Percentiles rank a stretch among this genome's conserved stretches.
Conservation (phyloP, 2,329 filamentous ascomycete species). For the Alternaria longipes region DNA sequence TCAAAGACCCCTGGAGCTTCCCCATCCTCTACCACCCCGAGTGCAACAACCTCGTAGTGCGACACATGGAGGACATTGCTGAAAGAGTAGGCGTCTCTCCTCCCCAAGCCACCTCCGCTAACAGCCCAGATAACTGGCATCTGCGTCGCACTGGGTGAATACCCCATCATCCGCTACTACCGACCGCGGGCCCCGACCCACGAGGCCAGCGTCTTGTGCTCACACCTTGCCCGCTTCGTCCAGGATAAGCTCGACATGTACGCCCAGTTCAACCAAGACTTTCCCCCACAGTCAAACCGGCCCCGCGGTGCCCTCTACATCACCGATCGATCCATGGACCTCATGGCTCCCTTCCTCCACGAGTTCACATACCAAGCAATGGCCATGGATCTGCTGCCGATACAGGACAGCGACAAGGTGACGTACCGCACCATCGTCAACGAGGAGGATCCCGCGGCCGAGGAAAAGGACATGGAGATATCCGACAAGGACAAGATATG, state of each 20-base stretch:
- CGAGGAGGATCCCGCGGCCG: constrained; percentile 72
- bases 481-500: constrained; percentile 91
- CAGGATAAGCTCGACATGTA: constrained; percentile 92
- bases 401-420: constrained; percentile 88
- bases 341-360: constrained; percentile 86
- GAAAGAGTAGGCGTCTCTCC: constrained; percentile 73
- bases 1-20: constrained; percentile 95
- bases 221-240: constrained; percentile 87
- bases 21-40: constrained; percentile 88
- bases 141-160: constrained; percentile 92
- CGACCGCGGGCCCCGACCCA: constrained; percentile 77
- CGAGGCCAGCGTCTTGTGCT: constrained; percentile 86
- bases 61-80: constrained; percentile 84
- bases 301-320: constrained; percentile 86
- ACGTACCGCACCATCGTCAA: constrained; percentile 84
- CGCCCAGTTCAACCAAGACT: constrained; percentile 82
- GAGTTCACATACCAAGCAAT: constrained; percentile 99
- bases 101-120: background rate
- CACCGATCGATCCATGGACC: constrained; percentile 91
- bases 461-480: constrained; percentile 92
- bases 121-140: constrained; percentile 76
- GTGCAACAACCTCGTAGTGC: constrained; percentile 83
- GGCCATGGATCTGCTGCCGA: constrained; percentile 90
- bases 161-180: constrained; percentile 92
- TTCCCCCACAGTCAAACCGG: constrained; percentile 79